A percentile compares a stretch with the other conserved stretches of the same genome.
Conservation (phyloP, 805 yeast genomes). For the Candida coquimbonensis region DNA sequence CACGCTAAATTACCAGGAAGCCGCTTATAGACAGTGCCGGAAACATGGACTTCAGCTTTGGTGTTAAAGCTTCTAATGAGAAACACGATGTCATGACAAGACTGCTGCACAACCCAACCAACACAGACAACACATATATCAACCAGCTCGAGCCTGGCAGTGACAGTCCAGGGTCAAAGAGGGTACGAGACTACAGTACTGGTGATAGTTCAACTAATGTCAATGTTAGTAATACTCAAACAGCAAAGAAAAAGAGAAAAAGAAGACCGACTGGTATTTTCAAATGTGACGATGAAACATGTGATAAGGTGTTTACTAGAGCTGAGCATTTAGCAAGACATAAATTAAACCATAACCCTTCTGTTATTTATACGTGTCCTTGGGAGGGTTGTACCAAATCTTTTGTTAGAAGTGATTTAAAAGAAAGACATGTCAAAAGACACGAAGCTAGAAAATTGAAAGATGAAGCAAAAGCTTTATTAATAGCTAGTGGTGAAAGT, state of each 20-base stretch:
- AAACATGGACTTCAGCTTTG: not conserved
- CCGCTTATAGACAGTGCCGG: not conserved
- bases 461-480: constrained; percentile 20
- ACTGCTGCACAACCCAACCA: not conserved
- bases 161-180: not conserved
- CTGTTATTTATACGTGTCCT: constrained; percentile 46
- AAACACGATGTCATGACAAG: not conserved
- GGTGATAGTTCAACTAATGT: not conserved
- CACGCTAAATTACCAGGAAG: too few species aligned
- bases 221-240: not conserved
- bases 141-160: too few species aligned
- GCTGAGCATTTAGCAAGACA: constrained; percentile 62
- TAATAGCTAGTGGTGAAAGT: constrained; percentile 7
- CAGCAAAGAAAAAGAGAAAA: constrained; percentile 14
- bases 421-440: constrained; percentile 38
- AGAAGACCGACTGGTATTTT: constrained; percentile 26
- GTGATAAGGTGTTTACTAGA: constrained; percentile 50
- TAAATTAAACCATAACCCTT: constrained; percentile 52
- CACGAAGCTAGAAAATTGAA: constrained; percentile 29
- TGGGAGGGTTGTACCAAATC: constrained; percentile 47
- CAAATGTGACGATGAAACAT: constrained; percentile 39
- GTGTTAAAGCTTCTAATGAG: not conserved
- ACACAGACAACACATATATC: too few species aligned
- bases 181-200: not conserved
- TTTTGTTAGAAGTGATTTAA: constrained; percentile 56